phyloP scores from a whole-genome alignment of 2,329 filamentous ascomycete species.

The Mollisia scopiformis region DNA sequence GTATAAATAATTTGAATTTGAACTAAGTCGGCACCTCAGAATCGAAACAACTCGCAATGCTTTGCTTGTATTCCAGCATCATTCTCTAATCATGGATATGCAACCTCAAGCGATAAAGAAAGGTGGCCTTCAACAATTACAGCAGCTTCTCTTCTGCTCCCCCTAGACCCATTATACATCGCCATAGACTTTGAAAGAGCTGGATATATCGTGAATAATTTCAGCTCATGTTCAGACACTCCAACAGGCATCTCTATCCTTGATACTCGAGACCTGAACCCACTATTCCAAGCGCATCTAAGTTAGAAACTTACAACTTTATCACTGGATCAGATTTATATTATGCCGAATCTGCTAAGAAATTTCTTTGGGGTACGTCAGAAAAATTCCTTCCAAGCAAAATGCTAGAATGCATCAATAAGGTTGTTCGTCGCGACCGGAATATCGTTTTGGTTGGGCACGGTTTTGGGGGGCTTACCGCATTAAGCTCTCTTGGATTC shows the following conservation, averaged over 20 bases:
- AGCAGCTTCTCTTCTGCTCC: not conserved
- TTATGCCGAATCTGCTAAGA: slow-evolving; percentile 1
- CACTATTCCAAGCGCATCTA: not conserved
- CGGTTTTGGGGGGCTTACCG: not conserved
- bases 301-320: slow-evolving; percentile 7
- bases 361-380: slow-evolving; percentile 4
- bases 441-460: slow-evolving; percentile 6
- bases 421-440: not conserved
- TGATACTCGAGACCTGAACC: not conserved
- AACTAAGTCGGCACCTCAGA: too few species aligned
- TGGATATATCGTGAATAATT: slow-evolving; percentile 3
- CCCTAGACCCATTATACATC: not conserved
- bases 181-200: slow-evolving; percentile 5
- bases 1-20: too few species aligned
- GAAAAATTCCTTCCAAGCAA: not conserved
- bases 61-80: too few species aligned
- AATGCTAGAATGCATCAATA: not conserved
- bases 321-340: slow-evolving; percentile 6
- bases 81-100: not conserved
- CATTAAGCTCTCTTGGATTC: slow-evolving; percentile 2
- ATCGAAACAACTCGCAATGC: too few species aligned
- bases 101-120: not conserved
- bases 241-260: slow-evolving; percentile 5
- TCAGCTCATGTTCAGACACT: not conserved
- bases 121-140: slow-evolving; percentile 2